These are phyloP conservation scores for Castanopsis chinensis DNA, from an alignment of 306 rosid species.

Conservation along the genomic window DNA sequence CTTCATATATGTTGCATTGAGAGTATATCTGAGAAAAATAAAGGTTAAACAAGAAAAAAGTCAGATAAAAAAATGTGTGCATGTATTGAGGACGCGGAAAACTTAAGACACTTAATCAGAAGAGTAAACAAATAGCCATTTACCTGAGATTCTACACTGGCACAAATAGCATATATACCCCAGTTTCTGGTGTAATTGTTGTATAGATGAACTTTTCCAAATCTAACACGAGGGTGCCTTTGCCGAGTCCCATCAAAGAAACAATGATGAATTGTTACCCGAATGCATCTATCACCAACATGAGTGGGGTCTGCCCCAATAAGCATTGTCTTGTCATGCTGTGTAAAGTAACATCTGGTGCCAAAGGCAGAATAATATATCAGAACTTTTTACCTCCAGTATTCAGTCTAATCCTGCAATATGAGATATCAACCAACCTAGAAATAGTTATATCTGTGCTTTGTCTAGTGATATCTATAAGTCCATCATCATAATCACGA, in stretches of 20 bases:
- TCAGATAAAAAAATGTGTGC: neutral
- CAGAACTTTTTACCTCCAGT: neutral
- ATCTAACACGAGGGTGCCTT: conserved; percentile 43
- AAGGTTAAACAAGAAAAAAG: conserved; percentile 4
- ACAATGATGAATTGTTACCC: conserved; percentile 41
- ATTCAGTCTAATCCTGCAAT: neutral
- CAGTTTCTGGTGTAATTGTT: conserved; percentile 39
- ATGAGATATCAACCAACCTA: conserved; percentile 19
- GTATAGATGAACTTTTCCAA: conserved; percentile 42
- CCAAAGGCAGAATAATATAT: conserved; percentile 5
- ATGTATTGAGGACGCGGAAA: neutral
- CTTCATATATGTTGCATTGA: conserved; percentile 74
- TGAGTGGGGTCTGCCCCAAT: conserved; percentile 43
- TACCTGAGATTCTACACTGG: conserved; percentile 43
- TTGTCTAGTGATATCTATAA: conserved; percentile 38
- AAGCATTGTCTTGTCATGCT: conserved; percentile 44
- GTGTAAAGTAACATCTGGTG: conserved; percentile 33
- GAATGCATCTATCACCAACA: conserved; percentile 37
- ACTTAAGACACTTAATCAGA: neutral
- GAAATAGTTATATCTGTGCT: conserved; percentile 41
- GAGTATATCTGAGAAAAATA: conserved; percentile 59
- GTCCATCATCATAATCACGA: conserved; percentile 39
- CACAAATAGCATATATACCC: conserved; percentile 38
- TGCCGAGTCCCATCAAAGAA: conserved; percentile 40
- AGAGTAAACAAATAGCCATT: neutral